A percentile compares a stretch with the other conserved stretches of the same genome.
Conservation (phyloP, 169 alveolate genomes). For the Neospora caninum region DNA sequence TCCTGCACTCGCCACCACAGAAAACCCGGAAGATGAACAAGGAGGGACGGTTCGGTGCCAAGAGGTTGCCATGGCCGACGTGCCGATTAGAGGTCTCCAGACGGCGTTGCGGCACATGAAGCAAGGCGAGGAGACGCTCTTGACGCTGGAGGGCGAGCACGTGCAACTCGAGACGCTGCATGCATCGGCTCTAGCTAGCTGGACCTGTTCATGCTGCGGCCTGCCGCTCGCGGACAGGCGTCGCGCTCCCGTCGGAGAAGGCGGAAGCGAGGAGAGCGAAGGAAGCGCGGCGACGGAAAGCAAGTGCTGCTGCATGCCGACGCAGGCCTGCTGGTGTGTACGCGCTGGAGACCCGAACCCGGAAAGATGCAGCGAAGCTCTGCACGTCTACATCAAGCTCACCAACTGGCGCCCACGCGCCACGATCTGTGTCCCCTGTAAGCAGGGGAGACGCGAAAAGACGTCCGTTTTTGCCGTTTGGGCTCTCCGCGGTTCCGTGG, state of each 20-base stretch:
- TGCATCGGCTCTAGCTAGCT: neutral
- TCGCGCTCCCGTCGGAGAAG: neutral
- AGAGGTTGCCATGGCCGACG: neutral
- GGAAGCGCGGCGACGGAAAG: neutral
- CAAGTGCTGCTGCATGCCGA: neutral
- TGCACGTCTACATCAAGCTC: neutral
- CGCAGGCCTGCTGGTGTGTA: neutral
- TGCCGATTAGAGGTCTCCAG: neutral
- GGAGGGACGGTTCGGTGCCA: neutral
- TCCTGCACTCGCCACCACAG: no score
- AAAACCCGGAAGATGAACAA: no score
- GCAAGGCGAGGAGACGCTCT: neutral
- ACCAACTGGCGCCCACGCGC: neutral
- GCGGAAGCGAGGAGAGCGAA: neutral
- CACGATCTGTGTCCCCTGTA: neutral
- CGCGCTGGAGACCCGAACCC: neutral
- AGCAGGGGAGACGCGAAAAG: neutral
- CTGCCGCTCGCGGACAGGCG: neutral
- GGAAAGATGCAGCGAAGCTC: neutral
- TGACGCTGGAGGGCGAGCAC: constrained; percentile 21
- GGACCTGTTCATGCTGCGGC: neutral
- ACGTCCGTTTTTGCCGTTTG: no score
- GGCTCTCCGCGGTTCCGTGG: neutral
- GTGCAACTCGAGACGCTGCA: neutral
- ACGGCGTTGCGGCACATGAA: constrained; percentile 1